Evolutionary conservation across 2,329 filamentous ascomycete species (phyloP).

Genomic region (Diaporthe humulicola): DNA sequence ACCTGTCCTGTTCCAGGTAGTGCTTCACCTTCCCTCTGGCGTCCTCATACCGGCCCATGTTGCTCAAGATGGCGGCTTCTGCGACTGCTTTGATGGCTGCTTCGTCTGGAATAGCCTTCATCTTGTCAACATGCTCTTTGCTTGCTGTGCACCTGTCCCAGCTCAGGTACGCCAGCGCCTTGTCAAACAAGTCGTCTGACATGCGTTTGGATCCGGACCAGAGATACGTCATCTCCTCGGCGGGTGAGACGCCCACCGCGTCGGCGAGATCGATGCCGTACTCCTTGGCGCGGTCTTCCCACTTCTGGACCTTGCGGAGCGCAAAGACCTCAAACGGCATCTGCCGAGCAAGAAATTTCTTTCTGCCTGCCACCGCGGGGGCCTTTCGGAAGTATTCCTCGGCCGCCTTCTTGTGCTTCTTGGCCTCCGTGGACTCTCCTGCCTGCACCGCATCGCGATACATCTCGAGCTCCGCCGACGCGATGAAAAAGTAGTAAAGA

Average conservation of each 20-base stretch:
- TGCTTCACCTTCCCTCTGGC: conserved; percentile 76
- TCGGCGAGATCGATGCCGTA: conserved; percentile 80
- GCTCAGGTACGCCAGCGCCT: conserved; percentile 71
- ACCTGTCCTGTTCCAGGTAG: conserved; percentile 76
- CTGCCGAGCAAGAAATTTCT: conserved; percentile 89
- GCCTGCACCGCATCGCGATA: conserved; percentile 75
- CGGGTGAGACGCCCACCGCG: conserved; percentile 82
- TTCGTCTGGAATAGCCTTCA: conserved; percentile 70
- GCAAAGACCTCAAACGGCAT: conserved; percentile 92
- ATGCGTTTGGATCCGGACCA: conserved; percentile 93
- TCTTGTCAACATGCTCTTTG: conserved; percentile 56
- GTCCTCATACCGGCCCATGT: conserved; percentile 72
- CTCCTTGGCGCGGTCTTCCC: conserved; percentile 81
- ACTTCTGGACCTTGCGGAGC: conserved; percentile 86
- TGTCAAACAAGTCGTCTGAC: conserved; percentile 73
- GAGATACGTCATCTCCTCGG: conserved; percentile 92
- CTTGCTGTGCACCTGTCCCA: conserved; percentile 73
- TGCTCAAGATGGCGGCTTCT: conserved; percentile 74
- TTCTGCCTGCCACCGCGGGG: conserved; percentile 82
- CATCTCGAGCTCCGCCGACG: conserved; percentile 81
- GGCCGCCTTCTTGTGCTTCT: conserved; percentile 72
- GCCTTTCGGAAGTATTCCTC: conserved; percentile 79
- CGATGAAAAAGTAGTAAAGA: conserved; percentile 91
- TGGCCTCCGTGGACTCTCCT: conserved; percentile 56
- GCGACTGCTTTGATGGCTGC: conserved; percentile 76